Conservation (phyloP, 768 basidiomycete genomes). For the Lactarius sanguifluus region DNA sequence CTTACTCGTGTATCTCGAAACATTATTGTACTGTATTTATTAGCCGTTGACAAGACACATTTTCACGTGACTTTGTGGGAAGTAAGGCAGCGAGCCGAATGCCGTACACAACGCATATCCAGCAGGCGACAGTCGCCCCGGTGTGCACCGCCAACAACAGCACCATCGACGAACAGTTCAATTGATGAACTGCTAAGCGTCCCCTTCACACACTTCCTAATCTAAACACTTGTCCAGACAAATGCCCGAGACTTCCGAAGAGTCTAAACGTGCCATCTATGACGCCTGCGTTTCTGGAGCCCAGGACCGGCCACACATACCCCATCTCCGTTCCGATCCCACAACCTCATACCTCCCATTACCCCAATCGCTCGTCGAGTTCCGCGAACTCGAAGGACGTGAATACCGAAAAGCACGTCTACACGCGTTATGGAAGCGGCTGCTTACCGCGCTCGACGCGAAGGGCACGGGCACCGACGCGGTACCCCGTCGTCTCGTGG, state of each 20-base stretch:
- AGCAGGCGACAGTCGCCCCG: neutral
- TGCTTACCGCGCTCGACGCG: slow-evolving; percentile 41
- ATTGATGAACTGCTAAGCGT: slow-evolving; percentile 13
- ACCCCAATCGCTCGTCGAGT: slow-evolving; percentile 59
- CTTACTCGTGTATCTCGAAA: neutral
- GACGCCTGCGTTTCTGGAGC: slow-evolving; percentile 54
- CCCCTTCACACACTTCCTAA: neutral
- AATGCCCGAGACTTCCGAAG: slow-evolving; percentile 29
- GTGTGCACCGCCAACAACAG: neutral
- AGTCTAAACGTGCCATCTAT: slow-evolving; percentile 50
- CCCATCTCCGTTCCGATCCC: slow-evolving; percentile 58
- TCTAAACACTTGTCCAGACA: slow-evolving; percentile 20
- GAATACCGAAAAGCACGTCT: slow-evolving; percentile 60
- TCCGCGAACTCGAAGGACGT: slow-evolving; percentile 61
- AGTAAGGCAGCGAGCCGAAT: neutral
- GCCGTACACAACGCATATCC: neutral
- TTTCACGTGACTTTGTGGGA: slow-evolving; percentile 18
- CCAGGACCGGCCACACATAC: slow-evolving; percentile 55
- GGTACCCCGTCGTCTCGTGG: slow-evolving; percentile 30
- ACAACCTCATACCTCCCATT: slow-evolving; percentile 38
- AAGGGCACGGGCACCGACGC: slow-evolving; percentile 31
- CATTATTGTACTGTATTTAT: slow-evolving; percentile 13
- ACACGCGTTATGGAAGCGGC: slow-evolving; percentile 60
- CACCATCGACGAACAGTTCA: neutral
- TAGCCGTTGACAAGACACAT: too few species aligned